Evolutionary conservation across 1,139 yeast species (phyloP), one percentile per base, ranked within the genome.

Genomic region (Geotrichum carabidarum): DNA sequence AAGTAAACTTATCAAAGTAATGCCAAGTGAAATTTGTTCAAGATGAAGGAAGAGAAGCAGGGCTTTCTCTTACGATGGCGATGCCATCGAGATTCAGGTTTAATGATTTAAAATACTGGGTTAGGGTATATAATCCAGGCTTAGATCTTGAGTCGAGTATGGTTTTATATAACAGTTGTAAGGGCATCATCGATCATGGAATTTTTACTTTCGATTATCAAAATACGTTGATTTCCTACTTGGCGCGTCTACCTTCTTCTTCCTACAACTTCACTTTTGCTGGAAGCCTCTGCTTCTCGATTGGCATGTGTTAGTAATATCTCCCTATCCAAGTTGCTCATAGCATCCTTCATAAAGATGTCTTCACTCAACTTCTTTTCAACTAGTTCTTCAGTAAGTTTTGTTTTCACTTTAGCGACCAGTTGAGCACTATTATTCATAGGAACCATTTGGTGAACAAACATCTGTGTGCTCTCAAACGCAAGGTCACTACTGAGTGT

Each of bases 361-460:
- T 56, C 58, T 15, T 34, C 42, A 40, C 44, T 44, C 17, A 56
- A 35, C 11, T 48, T 38, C 22, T 51, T 50, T 15, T 56, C 56
- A 22, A 56, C 44, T 44, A 56, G 17, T 15, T 53, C 56, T 8
- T 47, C 47, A 4, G 47, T 47, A n/a, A 51, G 36, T 17, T 46
- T 35, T 15, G 32, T 46, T 14, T 53, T 46, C 27, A 53, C 44
- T 31, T 32, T 11, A 8, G 31, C 37, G 34, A 50, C 27, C 32
- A 47, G 18, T n/a, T 42, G 50, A 4, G 31, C 27, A 18, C 48
- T 47, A n/a, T 38, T 18, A 6, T 41, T 37, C 15, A 56, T 44
- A 4, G 58, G 58, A n/a, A 48, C 8, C 40, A 53, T 15, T 41
- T 53, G 55, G 30, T 53, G 55, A 15, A 51, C 49, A 47, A 53